A percentile compares a stretch with the other conserved stretches of the same genome.
These are phyloP conservation scores for Teratosphaeria pseudoeucalypti DNA, from an alignment of 2,329 filamentous ascomycete genomes.

Conservation along the genomic window DNA sequence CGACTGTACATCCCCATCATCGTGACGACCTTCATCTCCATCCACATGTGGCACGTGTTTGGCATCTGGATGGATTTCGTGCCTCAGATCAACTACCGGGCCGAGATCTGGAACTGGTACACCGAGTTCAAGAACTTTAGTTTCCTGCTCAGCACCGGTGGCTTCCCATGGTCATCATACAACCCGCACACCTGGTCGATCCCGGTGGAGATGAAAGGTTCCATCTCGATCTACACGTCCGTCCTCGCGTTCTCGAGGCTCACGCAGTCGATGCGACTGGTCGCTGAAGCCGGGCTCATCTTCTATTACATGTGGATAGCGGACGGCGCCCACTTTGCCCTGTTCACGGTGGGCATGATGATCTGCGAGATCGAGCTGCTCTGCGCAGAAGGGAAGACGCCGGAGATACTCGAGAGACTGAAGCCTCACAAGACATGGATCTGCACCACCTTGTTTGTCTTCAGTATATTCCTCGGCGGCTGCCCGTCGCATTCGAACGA, in stretches of 20 bases:
- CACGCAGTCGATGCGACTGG: slow-evolving; percentile 44
- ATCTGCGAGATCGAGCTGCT: slow-evolving; percentile 52
- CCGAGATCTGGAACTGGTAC: slow-evolving; percentile 44
- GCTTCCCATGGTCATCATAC: slow-evolving; percentile 47
- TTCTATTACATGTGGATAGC: slow-evolving; percentile 58
- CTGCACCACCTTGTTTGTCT: slow-evolving; percentile 42
- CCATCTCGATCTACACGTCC: slow-evolving; percentile 51
- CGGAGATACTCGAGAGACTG: slow-evolving; percentile 37
- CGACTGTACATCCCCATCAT: slow-evolving; percentile 44
- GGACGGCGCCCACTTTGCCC: slow-evolving; percentile 52
- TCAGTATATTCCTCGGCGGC: slow-evolving; percentile 49
- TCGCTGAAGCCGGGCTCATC: slow-evolving; percentile 43
- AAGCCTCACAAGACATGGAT: slow-evolving; percentile 42
- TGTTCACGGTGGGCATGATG: slow-evolving; percentile 53
- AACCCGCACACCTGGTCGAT: slow-evolving; percentile 56
- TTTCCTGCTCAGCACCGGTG: slow-evolving; percentile 52
- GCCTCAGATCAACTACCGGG: slow-evolving; percentile 32
- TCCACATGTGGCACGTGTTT: slow-evolving; percentile 45
- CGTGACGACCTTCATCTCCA: slow-evolving; percentile 43
- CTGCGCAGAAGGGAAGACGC: slow-evolving; percentile 41
- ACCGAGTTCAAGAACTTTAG: slow-evolving; percentile 58
- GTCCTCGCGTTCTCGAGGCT: slow-evolving; percentile 48
- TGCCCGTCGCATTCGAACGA: slow-evolving; percentile 46
- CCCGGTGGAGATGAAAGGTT: slow-evolving; percentile 53
- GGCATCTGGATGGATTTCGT: slow-evolving; percentile 33